Evolutionary conservation across 768 basidiomycete genomes (phyloP).

Genomic region (Mycena leptocephala): DNA sequence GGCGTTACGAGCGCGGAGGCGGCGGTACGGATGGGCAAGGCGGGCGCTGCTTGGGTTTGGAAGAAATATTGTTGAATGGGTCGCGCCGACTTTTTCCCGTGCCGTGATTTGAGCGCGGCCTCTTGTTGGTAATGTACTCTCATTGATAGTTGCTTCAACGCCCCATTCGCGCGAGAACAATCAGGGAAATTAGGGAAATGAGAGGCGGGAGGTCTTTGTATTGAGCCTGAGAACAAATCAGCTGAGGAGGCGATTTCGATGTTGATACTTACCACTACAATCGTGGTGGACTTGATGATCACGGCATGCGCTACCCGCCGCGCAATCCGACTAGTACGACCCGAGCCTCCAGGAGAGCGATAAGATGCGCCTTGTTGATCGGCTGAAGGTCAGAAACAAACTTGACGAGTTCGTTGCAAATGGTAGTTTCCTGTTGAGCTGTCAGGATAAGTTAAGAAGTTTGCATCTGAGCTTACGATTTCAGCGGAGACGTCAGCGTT

Average conservation of each 20-base stretch:
- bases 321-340: conserved; percentile 68
- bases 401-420: conserved; percentile 63
- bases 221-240: conserved; percentile 50
- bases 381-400: conserved; percentile 60
- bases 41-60: conserved; percentile 71
- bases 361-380: conserved; percentile 64
- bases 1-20: conserved; percentile 79
- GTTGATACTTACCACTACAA: conserved; percentile 43
- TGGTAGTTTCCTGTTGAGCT: conserved; percentile 58
- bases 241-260: conserved; percentile 14
- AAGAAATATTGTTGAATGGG: conserved; percentile 41
- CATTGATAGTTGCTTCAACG: conserved; percentile 75
- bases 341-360: conserved; percentile 69
- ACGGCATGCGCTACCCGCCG: conserved; percentile 70
- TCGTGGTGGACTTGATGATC: conserved; percentile 50
- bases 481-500: conserved; percentile 44
- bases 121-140: conserved; percentile 74
- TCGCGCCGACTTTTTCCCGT: conserved; percentile 15
- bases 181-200: conserved; percentile 59
- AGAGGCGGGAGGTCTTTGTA: conserved; percentile 69
- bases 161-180: conserved; percentile 81
- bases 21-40: conserved; percentile 79
- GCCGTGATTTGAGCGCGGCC: conserved; percentile 18
- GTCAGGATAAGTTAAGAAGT: conserved; percentile 21
- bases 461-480: conserved; percentile 40